Evolutionary conservation across 2,329 filamentous ascomycete species (phyloP), one percentile per base, ranked within the genome.

Genomic region (Arachnopeziza araneosa): DNA sequence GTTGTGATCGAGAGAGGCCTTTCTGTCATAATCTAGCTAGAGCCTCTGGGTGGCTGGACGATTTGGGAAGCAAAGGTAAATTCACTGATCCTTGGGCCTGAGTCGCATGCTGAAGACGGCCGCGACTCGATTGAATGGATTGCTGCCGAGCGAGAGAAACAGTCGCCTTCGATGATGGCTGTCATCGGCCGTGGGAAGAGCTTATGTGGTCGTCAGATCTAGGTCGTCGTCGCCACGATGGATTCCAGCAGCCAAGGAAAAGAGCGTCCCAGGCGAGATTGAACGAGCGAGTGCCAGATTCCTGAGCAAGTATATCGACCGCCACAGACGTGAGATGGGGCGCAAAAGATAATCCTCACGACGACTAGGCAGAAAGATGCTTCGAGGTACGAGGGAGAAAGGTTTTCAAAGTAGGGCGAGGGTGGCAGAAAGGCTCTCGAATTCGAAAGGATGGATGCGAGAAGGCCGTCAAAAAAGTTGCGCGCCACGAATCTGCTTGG

Each of bases 11-110:
- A 71, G 56, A 69, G 65, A 57, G 64, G 67, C 69, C 69, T 72
- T 72, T 73, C 72, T 70, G 72, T 73, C 72, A 73, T 73, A 71
- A 72, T 73, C 70, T 72, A 71, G 68, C 61, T 70, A 65, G 67
- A 72, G 72, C 70, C 72, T 70, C 64, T 54, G 59, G 67, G 55
- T 70, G 70, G 70, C 69, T 72, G 65, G 66, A 67, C 56, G 63
- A 66, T 59, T 68, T 58, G 67, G 63, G 66, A 65, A 66, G 64
- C 66, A 64, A 68, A 68, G 67, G 64, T 72, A 62, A 65, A 66
- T 73, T 72, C 70, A 73, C 70, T 67, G 67, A 67, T 69, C 63
- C 65, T 65, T 69, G 59, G 63, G 64, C 68, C 70, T 69, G 71
- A 72, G 69, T 72, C 71, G 71, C 72, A 73, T 73, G 71, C 71